These are phyloP conservation scores for Colletotrichum cereale DNA, from an alignment of 2,329 filamentous ascomycete species.

Conservation along the genomic window DNA sequence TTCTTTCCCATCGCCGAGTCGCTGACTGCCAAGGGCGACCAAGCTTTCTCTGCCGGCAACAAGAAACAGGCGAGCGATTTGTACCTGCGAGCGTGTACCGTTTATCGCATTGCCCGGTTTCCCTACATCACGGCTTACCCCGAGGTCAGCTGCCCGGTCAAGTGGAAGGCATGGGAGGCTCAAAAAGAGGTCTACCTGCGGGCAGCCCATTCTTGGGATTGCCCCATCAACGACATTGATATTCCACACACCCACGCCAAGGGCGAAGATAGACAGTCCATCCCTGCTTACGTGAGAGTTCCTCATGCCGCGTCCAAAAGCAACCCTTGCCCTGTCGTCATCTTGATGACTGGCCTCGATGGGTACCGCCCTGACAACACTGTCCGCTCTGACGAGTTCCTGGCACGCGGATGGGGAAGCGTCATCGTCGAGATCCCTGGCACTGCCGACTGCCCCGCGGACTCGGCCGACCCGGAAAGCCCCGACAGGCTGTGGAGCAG, in stretches of 20 bases:
- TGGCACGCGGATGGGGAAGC: slow-evolving; percentile 71
- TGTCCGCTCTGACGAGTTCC: slow-evolving; percentile 70
- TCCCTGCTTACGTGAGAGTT: slow-evolving; percentile 75
- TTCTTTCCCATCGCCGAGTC: slow-evolving; percentile 72
- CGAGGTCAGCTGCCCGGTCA: slow-evolving; percentile 54
- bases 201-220: slow-evolving; percentile 64
- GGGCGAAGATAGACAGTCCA: slow-evolving; percentile 63
- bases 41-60: slow-evolving; percentile 62
- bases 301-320: slow-evolving; percentile 53
- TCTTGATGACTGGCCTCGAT: slow-evolving; percentile 73
- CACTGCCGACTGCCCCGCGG: slow-evolving; percentile 73
- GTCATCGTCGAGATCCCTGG: slow-evolving; percentile 68
- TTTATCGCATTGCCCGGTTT: slow-evolving; percentile 81
- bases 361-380: slow-evolving; percentile 75
- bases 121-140: slow-evolving; percentile 65
- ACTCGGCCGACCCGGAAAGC: slow-evolving; percentile 68
- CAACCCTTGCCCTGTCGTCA: slow-evolving; percentile 58
- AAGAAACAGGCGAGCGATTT: slow-evolving; percentile 68
- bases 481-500: slow-evolving; percentile 74
- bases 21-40: slow-evolving; percentile 66
- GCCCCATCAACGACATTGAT: slow-evolving; percentile 71
- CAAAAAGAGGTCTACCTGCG: slow-evolving; percentile 75
- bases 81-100: slow-evolving; percentile 77
- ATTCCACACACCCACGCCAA: slow-evolving; percentile 69
- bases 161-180: slow-evolving; percentile 73